These are phyloP conservation scores for Trichoderma sp. DNA, from an alignment of 2,329 filamentous ascomycete species.

Conservation along the genomic window DNA sequence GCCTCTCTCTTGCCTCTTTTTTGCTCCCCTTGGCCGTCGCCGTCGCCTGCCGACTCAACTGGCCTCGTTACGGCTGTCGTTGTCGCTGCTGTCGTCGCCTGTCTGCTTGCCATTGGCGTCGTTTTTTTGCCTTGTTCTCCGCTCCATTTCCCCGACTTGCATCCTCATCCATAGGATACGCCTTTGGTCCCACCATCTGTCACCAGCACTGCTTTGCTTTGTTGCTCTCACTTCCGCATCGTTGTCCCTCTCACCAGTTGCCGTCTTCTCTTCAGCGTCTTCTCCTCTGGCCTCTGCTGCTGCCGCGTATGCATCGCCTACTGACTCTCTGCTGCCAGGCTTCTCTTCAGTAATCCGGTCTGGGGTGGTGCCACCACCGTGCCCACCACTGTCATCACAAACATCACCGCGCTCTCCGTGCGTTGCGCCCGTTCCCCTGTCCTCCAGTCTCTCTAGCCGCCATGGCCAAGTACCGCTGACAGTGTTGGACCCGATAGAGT, in stretches of 20 bases:
- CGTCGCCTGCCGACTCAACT: neutral
- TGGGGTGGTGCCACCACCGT: conserved; percentile 50
- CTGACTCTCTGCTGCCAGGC: conserved; percentile 37
- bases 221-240: neutral
- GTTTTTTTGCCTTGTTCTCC: neutral
- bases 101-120: neutral
- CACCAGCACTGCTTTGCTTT: neutral
- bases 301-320: conserved; percentile 1
- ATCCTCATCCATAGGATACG: neutral
- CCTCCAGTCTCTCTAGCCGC: neutral
- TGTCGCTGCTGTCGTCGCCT: neutral
- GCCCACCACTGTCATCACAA: conserved; percentile 53
- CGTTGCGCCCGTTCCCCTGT: conserved; percentile 40
- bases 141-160: neutral
- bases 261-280: neutral
- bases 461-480: conserved; percentile 22
- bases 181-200: neutral
- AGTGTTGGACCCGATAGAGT: conserved; percentile 29
- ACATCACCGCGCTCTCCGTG: conserved; percentile 56
- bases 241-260: neutral
- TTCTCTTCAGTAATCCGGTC: conserved; percentile 59
- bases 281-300: neutral
- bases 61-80: neutral
- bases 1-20: neutral
- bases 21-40: neutral